phyloP scores from a whole-genome alignment of 495 filamentous ascomycete species.

The Penicillium canescens region DNA sequence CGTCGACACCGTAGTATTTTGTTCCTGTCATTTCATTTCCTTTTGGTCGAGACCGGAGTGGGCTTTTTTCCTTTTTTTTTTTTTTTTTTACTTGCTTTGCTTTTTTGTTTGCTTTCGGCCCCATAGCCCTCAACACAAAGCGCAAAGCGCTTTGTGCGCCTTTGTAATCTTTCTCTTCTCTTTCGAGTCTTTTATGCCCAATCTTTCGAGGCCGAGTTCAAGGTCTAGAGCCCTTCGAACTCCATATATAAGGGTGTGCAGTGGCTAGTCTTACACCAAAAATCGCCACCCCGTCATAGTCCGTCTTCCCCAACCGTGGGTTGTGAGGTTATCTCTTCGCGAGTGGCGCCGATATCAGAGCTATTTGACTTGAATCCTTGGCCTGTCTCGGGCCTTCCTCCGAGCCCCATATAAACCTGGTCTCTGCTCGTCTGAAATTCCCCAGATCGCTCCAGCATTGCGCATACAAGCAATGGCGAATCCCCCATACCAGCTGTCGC shows the following conservation, averaged over 20 bases:
- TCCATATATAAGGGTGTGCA: no score
- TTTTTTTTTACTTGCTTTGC: constrained; percentile 5
- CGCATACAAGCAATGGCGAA: constrained; percentile 1
- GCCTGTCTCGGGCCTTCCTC: no score
- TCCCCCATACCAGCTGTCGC: constrained; percentile 30
- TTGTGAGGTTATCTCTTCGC: constrained; percentile 12
- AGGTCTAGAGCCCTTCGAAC: no score
- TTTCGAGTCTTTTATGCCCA: background rate
- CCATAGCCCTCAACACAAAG: no score
- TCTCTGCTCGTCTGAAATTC: background rate
- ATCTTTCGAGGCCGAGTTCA: background rate
- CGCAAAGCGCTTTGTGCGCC: background rate
- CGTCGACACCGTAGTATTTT: constrained; percentile 8
- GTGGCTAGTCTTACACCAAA: background rate
- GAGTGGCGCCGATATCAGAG: constrained; percentile 20
- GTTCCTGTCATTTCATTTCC: constrained; percentile 3
- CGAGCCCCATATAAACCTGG: background rate
- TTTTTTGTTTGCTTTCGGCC: constrained; percentile 5
- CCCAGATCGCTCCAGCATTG: background rate
- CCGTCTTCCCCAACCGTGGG: constrained; percentile 19
- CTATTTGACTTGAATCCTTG: background rate
- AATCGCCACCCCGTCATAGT: constrained; percentile 20
- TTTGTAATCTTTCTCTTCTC: background rate
- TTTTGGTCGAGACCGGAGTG: constrained; percentile 8
- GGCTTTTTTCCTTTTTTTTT: background rate